Percentiles rank a stretch among this genome's conserved stretches.
phyloP scores from a whole-genome alignment of 2,329 filamentous ascomycete genomes.

The Cryphonectria nitschkei region DNA sequence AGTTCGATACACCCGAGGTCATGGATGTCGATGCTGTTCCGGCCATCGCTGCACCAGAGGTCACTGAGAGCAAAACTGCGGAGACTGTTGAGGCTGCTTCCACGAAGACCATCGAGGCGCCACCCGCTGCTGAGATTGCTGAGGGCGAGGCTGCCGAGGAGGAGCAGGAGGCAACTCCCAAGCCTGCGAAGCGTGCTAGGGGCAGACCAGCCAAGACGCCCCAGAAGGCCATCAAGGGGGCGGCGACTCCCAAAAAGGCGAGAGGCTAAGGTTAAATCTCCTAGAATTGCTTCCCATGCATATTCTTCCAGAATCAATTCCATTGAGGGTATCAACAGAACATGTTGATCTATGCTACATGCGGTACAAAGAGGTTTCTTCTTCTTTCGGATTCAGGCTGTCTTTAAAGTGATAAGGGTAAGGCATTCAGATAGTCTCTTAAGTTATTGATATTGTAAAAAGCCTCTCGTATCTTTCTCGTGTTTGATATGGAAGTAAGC shows the following conservation, averaged over 20 bases:
- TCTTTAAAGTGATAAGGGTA: background rate
- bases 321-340: background rate
- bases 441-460: background rate
- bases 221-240: constrained; percentile 38
- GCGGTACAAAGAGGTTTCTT: background rate
- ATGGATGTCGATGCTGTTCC: constrained; percentile 53
- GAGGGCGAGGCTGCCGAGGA: constrained; percentile 41
- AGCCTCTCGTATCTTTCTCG: background rate
- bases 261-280: constrained; percentile 36
- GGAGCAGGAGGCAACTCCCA: constrained; percentile 34
- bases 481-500: background rate
- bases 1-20: constrained; percentile 74
- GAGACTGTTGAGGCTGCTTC: constrained; percentile 44
- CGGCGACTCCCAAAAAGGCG: constrained; percentile 37
- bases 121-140: constrained; percentile 39
- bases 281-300: constrained; percentile 13
- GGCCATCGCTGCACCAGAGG: constrained; percentile 39
- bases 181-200: constrained; percentile 31
- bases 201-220: constrained; percentile 27
- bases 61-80: constrained; percentile 38
- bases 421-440: background rate
- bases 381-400: too few relatives aligned
- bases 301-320: background rate
- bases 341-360: background rate
- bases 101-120: constrained; percentile 32